Conservation (phyloP, 2,329 filamentous ascomycete species). For the Madurella fahalii region DNA sequence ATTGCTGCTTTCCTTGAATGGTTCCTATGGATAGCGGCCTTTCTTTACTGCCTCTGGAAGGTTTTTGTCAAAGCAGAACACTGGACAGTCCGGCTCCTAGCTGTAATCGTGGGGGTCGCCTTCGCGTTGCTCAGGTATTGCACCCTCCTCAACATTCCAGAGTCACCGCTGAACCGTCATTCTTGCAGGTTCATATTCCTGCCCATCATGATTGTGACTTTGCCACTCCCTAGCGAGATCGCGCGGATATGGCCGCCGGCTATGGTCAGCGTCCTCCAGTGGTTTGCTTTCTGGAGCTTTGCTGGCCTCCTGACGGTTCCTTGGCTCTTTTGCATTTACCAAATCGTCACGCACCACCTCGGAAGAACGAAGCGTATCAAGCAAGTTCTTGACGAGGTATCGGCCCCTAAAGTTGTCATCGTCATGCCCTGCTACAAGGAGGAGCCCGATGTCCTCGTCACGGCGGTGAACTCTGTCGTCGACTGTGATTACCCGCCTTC, state of each 20-base stretch:
- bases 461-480: slow-evolving; percentile 85
- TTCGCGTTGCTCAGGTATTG: slow-evolving; percentile 72
- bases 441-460: slow-evolving; percentile 75
- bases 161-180: neutral
- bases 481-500: slow-evolving; percentile 89
- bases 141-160: neutral
- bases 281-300: slow-evolving; percentile 95
- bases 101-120: slow-evolving; percentile 67
- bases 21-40: slow-evolving; percentile 92
- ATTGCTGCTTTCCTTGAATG: slow-evolving; percentile 83
- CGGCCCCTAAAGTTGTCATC: slow-evolving; percentile 89
- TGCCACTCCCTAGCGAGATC: slow-evolving; percentile 73
- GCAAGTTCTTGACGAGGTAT: slow-evolving; percentile 74
- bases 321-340: slow-evolving; percentile 90
- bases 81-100: slow-evolving; percentile 74
- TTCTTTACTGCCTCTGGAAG: slow-evolving; percentile 85
- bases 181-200: slow-evolving; percentile 66
- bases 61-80: slow-evolving; percentile 86
- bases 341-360: slow-evolving; percentile 81
- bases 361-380: slow-evolving; percentile 80
- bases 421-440: slow-evolving; percentile 98
- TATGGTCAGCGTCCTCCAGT: slow-evolving; percentile 73
- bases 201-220: slow-evolving; percentile 88
- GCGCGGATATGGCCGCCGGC: slow-evolving; percentile 65
- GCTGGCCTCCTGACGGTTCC: slow-evolving; percentile 79